Evolutionary conservation across 257 asterid species (phyloP), one percentile per base, ranked within the genome.

Genomic region (Knoxia roxburghii): DNA sequence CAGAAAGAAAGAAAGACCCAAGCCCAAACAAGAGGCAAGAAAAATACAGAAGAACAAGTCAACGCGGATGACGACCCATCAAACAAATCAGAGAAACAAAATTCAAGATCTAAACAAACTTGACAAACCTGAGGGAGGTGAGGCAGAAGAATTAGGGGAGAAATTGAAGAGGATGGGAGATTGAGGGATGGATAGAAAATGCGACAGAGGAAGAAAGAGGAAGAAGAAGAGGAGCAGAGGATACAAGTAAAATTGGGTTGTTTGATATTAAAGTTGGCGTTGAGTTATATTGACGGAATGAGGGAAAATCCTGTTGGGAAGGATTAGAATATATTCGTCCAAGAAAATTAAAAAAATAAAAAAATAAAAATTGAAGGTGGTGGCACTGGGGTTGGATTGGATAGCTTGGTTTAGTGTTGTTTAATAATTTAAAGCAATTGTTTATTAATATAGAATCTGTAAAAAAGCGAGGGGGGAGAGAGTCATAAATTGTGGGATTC

Each of bases 71-170:
- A 61, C 37, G 56, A 68, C 54, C 68, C 46, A 33, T n/a, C 40
- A 64, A 7, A 37, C 55, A 49, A 52, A 43, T 49, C 30, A 37
- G 33, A 30, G 40, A 30, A 67, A 26, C 27, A 48, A 29, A 72
- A 7, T 20, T 68, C 77, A 26, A 76, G 81, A 76, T 76, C 81
- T 76, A 68, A 40, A 60, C 4, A 35, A 17, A 2, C 21, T 1
- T n/a, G 0, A 45, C 56, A 29, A 13, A 35, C 45, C 61, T 7
- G 41, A 45, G 45, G 13, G 1, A 35, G 55, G 33, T 39, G 70
- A 29, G 21, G 35, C 6, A 53, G 29, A 43, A 24, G 65, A 26
- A 17, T 11, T 24, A 61, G 33, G 39, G 33, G 64, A 62, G 39
- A 45, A 40, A n/a, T n/a, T n/a, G n/a, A n/a, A n/a, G n/a, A n/a